Evolutionary conservation across 179 eudicot species (phyloP), one percentile per base, ranked within the genome.

Genomic region (Nepenthes alata): DNA sequence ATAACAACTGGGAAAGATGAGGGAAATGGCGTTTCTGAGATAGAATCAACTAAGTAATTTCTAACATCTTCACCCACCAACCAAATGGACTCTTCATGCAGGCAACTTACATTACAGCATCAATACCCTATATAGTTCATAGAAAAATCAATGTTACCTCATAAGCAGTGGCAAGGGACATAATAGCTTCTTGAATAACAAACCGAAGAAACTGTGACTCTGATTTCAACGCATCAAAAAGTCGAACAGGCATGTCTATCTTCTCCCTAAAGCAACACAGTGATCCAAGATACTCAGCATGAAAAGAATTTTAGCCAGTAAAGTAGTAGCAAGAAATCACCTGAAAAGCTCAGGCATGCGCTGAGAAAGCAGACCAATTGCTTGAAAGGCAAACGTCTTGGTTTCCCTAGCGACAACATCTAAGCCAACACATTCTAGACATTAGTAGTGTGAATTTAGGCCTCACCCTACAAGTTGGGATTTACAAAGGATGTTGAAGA

Each of bases 271-370:
- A 57, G 69, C 12, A 67, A 69, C 67, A 37, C 15, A 44, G 54
- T 53, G 52, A 37, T 55, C 52, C 2, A 70, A 41, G 45, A 61
- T 8, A 52, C 41, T 53, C 65, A 14, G 36, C 34, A 47, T 56
- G 11, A 11, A 55, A 36, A 7, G 37, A 37, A 59, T 47, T n/a
- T 45, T 50, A 53, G 4, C 62, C 4, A 61, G 37, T 9, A 58
- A 7, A 58, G 47, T 6, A 41, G 4, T 45, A 35, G 52, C 10
- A 34, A 58, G 59, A 35, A 2, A 67, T 55, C 62, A 91, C 98
- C 95, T 89, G 79, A 89, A 91, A 74, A 91, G 98, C 61, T 85
- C 85, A 74, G 98, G 98, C 96, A 89, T 74, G 61, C 96, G 95
- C 69, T 83, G 83, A 41, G 96, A 85, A 67, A 91, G 91, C 77